phyloP scores from a whole-genome alignment of 169 alveolate species.

The Eimeria sp. region DNA sequence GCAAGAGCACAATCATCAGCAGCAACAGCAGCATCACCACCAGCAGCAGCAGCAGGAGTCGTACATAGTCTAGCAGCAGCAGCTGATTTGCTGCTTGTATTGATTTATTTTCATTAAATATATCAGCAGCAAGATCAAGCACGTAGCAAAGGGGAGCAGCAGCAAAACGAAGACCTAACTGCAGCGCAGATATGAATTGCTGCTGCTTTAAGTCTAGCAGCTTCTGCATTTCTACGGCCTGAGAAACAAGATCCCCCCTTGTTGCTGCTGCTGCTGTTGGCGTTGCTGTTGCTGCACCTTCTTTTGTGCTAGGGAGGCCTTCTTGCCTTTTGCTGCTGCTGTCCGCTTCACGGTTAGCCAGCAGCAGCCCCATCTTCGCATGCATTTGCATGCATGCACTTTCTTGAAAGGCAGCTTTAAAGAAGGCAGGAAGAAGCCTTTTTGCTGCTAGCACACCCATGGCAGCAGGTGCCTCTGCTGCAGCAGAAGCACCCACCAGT shows the following conservation, averaged over 20 bases:
- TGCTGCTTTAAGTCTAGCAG: background rate
- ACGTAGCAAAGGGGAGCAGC: slow-evolving; percentile 23
- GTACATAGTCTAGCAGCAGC: slow-evolving; percentile 5
- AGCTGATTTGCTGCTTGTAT: background rate
- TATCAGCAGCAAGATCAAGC: background rate
- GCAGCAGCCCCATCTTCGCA: background rate
- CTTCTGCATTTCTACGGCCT: background rate
- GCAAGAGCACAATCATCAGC: background rate
- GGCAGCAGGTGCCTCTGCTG: background rate
- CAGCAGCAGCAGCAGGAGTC: no score
- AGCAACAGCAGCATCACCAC: background rate
- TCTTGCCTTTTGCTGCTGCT: background rate
- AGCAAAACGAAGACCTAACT: background rate
- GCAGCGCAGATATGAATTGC: background rate
- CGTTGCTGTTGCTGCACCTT: background rate
- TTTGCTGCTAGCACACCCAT: background rate
- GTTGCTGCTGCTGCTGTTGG: background rate
- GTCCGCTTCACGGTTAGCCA: background rate
- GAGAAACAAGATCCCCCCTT: background rate
- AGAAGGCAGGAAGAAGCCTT: background rate
- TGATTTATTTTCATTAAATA: background rate
- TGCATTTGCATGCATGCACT: background rate
- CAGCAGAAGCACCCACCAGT: slow-evolving; percentile 14
- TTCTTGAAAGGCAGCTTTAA: background rate
- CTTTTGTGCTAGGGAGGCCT: background rate